Conservation (phyloP, 163 green algal genomes). For the Chlorella variabilis region DNA sequence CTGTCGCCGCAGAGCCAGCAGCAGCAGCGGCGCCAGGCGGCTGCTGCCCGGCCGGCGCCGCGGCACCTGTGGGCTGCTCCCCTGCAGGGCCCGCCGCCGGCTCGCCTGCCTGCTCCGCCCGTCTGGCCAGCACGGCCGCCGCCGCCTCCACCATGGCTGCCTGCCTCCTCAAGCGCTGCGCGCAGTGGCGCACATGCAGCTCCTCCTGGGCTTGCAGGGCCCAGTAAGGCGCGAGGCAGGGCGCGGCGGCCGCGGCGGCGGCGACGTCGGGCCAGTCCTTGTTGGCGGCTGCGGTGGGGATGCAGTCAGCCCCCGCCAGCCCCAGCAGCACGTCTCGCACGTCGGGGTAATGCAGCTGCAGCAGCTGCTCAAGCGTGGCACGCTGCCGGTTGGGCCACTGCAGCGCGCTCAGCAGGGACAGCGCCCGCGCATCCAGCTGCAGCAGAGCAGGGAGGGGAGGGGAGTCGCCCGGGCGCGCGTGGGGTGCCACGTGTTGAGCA, state of each 20-base stretch:
- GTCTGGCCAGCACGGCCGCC: background rate
- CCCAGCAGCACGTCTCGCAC: background rate
- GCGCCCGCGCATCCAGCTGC: conserved; percentile 9
- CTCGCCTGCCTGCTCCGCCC: background rate
- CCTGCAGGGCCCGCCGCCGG: no score
- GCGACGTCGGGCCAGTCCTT: conserved; percentile 17
- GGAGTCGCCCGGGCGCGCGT: no score
- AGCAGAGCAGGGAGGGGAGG: no score
- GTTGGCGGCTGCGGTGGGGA: no score
- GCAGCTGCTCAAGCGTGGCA: background rate
- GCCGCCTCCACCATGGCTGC: background rate
- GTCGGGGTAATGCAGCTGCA: background rate
- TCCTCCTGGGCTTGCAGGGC: background rate
- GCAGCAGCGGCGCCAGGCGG: background rate
- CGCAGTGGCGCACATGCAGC: conserved; percentile 10
- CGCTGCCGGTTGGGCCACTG: background rate
- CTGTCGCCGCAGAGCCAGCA: background rate
- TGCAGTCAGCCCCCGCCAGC: background rate
- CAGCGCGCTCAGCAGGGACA: background rate
- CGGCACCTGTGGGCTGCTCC: no score
- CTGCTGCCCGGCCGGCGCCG: no score
- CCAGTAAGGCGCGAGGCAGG: conserved; percentile 22
- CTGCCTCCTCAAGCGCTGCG: background rate
- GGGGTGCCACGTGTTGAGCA: no score
- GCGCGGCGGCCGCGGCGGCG: background rate